A percentile compares a stretch with the other conserved stretches of the same genome.
Conservation (phyloP, 768 basidiomycete genomes). For the Termitomyces titanicus region DNA sequence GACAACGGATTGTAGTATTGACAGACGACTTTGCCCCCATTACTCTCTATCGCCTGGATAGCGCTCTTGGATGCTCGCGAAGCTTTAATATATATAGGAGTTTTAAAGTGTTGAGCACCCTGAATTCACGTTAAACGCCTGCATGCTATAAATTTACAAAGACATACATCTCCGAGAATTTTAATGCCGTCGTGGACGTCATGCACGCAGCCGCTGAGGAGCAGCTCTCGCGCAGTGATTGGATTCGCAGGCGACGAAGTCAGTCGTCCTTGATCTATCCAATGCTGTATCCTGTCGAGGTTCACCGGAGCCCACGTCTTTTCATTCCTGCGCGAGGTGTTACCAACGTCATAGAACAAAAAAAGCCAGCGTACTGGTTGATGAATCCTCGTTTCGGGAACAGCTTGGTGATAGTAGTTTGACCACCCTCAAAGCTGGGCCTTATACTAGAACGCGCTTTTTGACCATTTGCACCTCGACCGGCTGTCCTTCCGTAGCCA, state of each 20-base stretch:
- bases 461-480: conserved; percentile 94
- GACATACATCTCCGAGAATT: conserved; percentile 75
- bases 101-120: conserved; percentile 65
- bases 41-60: conserved; percentile 76
- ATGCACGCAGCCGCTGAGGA: conserved; percentile 87
- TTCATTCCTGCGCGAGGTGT: conserved; percentile 46
- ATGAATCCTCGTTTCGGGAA: conserved; percentile 95
- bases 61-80: conserved; percentile 87
- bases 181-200: conserved; percentile 90
- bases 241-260: conserved; percentile 73
- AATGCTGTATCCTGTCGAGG: conserved; percentile 83
- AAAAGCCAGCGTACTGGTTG: conserved; percentile 65
- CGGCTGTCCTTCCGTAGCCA: conserved; percentile 87
- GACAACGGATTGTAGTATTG: conserved; percentile 89
- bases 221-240: conserved; percentile 83
- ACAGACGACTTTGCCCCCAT: conserved; percentile 82
- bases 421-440: conserved; percentile 92
- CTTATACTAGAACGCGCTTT: conserved; percentile 87
- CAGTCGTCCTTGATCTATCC: conserved; percentile 84
- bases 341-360: not conserved
- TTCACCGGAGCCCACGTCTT: conserved; percentile 83
- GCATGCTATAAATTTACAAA: not conserved
- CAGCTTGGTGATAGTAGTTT: conserved; percentile 86
- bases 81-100: conserved; percentile 74
- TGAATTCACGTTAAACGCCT: conserved; percentile 18